Conservation (phyloP, 176 grass and related monocot genomes). For the Juncus inflexus region DNA sequence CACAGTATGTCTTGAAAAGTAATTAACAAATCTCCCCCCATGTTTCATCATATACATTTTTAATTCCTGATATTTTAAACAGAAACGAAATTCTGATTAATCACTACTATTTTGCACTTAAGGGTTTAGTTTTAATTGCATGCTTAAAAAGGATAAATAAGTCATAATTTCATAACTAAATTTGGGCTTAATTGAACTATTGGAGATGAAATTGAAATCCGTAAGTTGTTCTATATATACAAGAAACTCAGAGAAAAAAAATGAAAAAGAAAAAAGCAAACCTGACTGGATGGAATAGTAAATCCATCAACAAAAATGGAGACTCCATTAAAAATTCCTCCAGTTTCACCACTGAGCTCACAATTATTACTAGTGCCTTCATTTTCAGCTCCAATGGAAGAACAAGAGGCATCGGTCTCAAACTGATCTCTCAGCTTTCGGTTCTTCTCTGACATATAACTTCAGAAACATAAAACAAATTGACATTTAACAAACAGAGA, state of each 20-base stretch:
- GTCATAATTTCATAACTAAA: too few relatives aligned
- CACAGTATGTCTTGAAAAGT: constrained; percentile 78
- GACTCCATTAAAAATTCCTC: constrained; percentile 34
- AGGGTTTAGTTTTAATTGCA: too few relatives aligned
- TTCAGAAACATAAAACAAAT: neutral
- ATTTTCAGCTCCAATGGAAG: constrained; percentile 5
- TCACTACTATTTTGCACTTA: too few relatives aligned
- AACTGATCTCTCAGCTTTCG: constrained; percentile 43
- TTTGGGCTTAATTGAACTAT: too few relatives aligned
- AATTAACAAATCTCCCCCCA: constrained; percentile 79
- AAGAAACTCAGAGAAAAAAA: too few relatives aligned
- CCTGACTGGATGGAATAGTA: constrained; percentile 36
- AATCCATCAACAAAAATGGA: constrained; percentile 52
- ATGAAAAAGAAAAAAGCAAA: constrained; percentile 1
- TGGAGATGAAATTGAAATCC: too few relatives aligned
- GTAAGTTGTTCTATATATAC: too few relatives aligned
- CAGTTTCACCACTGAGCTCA: neutral
- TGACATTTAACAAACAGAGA: neutral
- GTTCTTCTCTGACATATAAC: constrained; percentile 43
- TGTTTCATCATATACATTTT: constrained; percentile 90
- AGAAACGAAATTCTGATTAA: too few relatives aligned
- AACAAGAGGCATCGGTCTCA: constrained; percentile 30
- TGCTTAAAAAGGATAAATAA: too few relatives aligned
- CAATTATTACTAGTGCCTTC: constrained; percentile 8
- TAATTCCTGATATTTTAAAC: constrained; percentile 48